Evolutionary conservation across 345 rosid genomes (phyloP), one percentile per base, ranked within the genome.

Genomic region (Toxicodendron radicans): DNA sequence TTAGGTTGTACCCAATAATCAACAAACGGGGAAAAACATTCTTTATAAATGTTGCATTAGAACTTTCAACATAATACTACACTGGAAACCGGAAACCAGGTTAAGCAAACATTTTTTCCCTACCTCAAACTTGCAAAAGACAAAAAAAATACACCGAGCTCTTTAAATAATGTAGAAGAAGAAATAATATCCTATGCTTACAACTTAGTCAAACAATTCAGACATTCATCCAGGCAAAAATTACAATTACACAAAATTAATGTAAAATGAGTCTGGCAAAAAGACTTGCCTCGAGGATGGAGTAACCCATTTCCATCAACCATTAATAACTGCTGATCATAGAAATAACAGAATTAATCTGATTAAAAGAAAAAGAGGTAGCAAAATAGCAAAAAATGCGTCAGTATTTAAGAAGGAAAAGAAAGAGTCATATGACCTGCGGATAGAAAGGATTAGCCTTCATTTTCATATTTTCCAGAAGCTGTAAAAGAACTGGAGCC

Each of bases 271-370:
- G n/a, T n/a, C n/a, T n/a, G 11, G 69, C 60, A 16, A 72, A 38
- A 63, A 49, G 66, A 75, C 83, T 78, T 80, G 86, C 99, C 98
- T 85, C 93, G 89, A 58, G 99, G 94, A 82, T 95, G 98, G 82
- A 93, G 99, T 64, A 95, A 73, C 41, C 98, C 98, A 80, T 93
- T 93, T 64, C 97, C 98, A 87, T 95, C 99, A 43, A 92, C 98
- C 87, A 91, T 79, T 41, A 92, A 53, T 70, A 95, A 82, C 97
- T 95, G 90, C 68, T 17, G 58, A 63, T 17, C 18, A 64, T n/a
- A 64, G 0, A 58, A 1, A 51, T 33, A 53, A 69, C 0, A 58
- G 64, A 30, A 53, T 10, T 10, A 35, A 23, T 74, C 53, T 52
- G 57, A 51, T 24, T 14, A 23, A 24, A 18, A 8, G 12, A 52